Base-by-base conservation (phyloP, 2,329 filamentous ascomycete species). In the Scedosporium dehoogii region DNA sequence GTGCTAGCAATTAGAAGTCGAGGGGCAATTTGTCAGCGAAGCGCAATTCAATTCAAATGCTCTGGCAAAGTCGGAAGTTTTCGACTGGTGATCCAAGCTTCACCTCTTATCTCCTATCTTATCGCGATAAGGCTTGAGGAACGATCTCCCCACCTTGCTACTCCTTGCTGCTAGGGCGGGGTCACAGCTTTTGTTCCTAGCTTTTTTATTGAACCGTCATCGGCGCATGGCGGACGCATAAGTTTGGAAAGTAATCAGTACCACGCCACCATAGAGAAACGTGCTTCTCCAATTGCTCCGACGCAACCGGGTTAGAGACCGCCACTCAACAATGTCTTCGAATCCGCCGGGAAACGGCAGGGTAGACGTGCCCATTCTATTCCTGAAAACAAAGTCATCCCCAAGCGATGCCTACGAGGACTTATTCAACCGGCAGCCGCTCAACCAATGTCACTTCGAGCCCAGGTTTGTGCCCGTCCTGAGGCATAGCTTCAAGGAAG, bases 391-490 rank as follows among this genome's bases (percentile, higher is more conserved):
- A 2, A 87, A 82, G 69, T 93, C 90, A 0, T 79, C 76, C 0
- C 89, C 90, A 0, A 79, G 76, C 55, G 90, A 94, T 71, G 81
- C 83, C 7, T 94, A 94, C 70, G 81, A 89, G 67, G 85, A 90
- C 58, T 78, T 86, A 55, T 88, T 92, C 70, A 76, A 78, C 51
- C 70, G 70, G 44, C 70, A 76, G 58, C 72, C 76, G 33, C 64
- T 72, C 57, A n/a, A 18, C 10, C 76, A 73, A 60, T 70, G 70
- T 61, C 63, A 69, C 12, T 91, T 89, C 70, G 77, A 80, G 9
- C 87, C 90, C 2, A 72, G 78, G 10, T 94, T 93, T 67, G 84
- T 94, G 1, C 90, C 90, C 0, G 90, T 94, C 0, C 77, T 94
- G 16, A 85, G 89, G 68, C 90, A 94, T 71, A 78, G 76, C 29